These are phyloP conservation scores for Penicillium mononematosum DNA, from an alignment of 495 filamentous ascomycete species.

Conservation along the genomic window DNA sequence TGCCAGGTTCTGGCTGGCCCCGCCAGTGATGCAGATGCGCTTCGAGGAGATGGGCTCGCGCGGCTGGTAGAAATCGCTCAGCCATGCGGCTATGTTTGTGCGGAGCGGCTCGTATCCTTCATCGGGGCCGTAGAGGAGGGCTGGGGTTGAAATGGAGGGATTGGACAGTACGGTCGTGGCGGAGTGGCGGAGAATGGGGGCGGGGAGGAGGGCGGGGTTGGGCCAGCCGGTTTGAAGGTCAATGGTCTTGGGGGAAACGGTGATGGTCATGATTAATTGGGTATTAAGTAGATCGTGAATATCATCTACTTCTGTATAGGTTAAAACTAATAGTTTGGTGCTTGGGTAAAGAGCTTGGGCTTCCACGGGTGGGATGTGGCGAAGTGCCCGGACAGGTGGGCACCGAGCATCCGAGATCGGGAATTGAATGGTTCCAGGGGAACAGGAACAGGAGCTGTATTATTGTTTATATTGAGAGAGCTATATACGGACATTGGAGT, in stretches of 20 bases:
- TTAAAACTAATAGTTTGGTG: background rate
- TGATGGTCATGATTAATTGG: constrained; percentile 1
- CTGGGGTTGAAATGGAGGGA: constrained; percentile 53
- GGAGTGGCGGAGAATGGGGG: constrained; percentile 53
- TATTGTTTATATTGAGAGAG: background rate
- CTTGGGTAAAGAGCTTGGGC: constrained; percentile 1
- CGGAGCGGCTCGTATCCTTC: constrained; percentile 67
- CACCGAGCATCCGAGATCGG: constrained; percentile 6
- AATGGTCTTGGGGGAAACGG: constrained; percentile 39
- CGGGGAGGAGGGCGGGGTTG: constrained; percentile 66
- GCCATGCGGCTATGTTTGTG: constrained; percentile 64
- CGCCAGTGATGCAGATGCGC: constrained; percentile 78
- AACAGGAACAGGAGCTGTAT: background rate
- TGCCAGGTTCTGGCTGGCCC: constrained; percentile 73
- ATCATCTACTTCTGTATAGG: background rate
- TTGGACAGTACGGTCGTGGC: constrained; percentile 56
- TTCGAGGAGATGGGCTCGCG: constrained; percentile 40
- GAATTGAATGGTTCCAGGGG: background rate
- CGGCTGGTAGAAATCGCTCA: constrained; percentile 60
- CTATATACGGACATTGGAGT: background rate
- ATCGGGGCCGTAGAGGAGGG: constrained; percentile 76
- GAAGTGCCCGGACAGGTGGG: background rate
- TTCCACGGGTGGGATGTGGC: background rate
- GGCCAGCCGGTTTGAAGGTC: constrained; percentile 75
- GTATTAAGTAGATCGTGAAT: background rate